phyloP scores from a whole-genome alignment of 805 yeast genomes.

The Myxozyma neglecta region DNA sequence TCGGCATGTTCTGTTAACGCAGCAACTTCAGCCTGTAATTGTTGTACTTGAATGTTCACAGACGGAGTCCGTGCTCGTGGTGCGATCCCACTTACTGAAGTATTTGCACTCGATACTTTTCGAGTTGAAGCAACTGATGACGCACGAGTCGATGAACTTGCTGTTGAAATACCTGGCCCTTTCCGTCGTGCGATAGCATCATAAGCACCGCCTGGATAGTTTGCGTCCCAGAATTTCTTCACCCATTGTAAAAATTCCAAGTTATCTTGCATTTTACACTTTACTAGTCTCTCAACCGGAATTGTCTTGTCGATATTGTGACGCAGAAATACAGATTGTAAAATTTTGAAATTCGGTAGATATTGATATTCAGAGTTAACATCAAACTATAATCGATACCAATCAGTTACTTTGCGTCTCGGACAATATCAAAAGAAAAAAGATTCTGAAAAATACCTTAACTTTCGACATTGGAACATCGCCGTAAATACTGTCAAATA shows the following conservation, averaged over 20 bases:
- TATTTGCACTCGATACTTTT: conserved; percentile 5
- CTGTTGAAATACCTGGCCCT: conserved; percentile 26
- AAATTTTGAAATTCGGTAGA: conserved; percentile 75
- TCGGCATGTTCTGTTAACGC: conserved; percentile 62
- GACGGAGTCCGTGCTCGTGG: conserved; percentile 30
- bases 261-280: conserved; percentile 91
- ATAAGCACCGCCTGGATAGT: conserved; percentile 65
- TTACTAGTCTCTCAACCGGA: conserved; percentile 77
- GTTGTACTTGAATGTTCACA: conserved; percentile 23
- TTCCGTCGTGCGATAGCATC: conserved; percentile 66
- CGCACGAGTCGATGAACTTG: conserved; percentile 13
- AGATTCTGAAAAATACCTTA: conserved; percentile 39
- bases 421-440: neutral
- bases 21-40: conserved; percentile 52
- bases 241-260: conserved; percentile 94
- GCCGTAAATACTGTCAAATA: conserved; percentile 78
- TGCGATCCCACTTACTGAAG: conserved; percentile 9
- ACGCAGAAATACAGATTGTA: conserved; percentile 75
- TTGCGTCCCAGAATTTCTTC: conserved; percentile 76
- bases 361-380: conserved; percentile 73
- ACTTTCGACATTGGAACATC: conserved; percentile 82
- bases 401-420: neutral
- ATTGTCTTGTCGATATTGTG: conserved; percentile 71
- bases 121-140: conserved; percentile 24
- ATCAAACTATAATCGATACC: conserved; percentile 45